Evolutionary conservation across 495 filamentous ascomycete species (phyloP).

Genomic region (Neurospora africana): DNA sequence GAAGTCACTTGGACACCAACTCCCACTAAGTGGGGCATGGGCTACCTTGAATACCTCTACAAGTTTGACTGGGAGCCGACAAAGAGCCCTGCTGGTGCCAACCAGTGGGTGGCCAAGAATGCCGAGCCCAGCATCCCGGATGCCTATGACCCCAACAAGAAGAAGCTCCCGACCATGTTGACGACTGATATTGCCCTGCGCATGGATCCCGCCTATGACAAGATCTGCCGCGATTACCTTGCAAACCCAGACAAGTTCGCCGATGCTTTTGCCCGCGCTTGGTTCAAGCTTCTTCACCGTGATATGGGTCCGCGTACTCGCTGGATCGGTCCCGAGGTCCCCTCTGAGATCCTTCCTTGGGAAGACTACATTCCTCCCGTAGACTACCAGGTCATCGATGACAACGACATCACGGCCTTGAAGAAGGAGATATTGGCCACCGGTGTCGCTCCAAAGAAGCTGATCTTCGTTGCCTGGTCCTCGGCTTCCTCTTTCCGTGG

Average conservation of each 20-base stretch:
- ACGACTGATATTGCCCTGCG: slow-evolving; percentile 61
- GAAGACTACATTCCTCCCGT: slow-evolving; percentile 52
- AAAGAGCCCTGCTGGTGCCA: slow-evolving; percentile 61
- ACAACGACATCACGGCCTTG: slow-evolving; percentile 45
- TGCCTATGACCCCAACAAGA: slow-evolving; percentile 52
- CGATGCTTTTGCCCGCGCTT: slow-evolving; percentile 56
- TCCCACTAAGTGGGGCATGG: slow-evolving; percentile 57
- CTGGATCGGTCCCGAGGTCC: slow-evolving; percentile 61
- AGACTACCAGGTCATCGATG: slow-evolving; percentile 45
- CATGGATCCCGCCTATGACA: slow-evolving; percentile 58
- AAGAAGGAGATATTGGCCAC: slow-evolving; percentile 55
- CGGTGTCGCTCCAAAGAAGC: slow-evolving; percentile 40
- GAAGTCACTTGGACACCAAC: slow-evolving; percentile 67
- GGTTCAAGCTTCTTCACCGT: slow-evolving; percentile 72
- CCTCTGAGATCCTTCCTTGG: slow-evolving; percentile 51
- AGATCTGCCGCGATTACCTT: slow-evolving; percentile 58
- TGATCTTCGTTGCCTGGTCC: slow-evolving; percentile 56
- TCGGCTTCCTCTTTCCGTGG: slow-evolving; percentile 64
- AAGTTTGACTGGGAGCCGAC: slow-evolving; percentile 66
- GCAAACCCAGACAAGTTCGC: slow-evolving; percentile 53
- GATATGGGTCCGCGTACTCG: slow-evolving; percentile 58
- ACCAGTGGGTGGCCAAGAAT: slow-evolving; percentile 64
- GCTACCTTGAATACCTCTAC: slow-evolving; percentile 62
- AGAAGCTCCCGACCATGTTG: slow-evolving; percentile 57
- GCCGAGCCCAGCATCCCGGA: slow-evolving; percentile 55